phyloP scores from a whole-genome alignment of 2,329 filamentous ascomycete species.

The Pyrenochaeta sp. region DNA sequence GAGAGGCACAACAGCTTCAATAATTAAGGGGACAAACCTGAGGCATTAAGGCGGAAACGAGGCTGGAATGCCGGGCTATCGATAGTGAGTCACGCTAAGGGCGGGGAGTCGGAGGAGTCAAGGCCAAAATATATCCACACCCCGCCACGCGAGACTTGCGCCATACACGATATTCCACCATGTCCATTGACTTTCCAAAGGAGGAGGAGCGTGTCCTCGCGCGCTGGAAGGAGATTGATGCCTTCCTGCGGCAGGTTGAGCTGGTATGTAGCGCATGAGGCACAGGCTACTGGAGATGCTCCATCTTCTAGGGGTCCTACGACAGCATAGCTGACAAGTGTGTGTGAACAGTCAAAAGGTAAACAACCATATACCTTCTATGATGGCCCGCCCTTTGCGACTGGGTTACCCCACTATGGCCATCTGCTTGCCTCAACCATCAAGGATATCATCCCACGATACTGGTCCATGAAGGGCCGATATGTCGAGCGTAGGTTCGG shows the following conservation, averaged over 20 bases:
- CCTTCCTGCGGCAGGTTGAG: slow-evolving; percentile 87
- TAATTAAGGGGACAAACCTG: not conserved
- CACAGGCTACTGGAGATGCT: not conserved
- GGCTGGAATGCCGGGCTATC: slow-evolving; percentile 17
- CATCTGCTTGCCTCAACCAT: slow-evolving; percentile 92
- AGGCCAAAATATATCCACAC: slow-evolving; percentile 35
- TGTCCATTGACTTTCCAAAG: slow-evolving; percentile 92
- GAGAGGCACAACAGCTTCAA: too few species aligned
- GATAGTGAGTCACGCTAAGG: slow-evolving; percentile 33
- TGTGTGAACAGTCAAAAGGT: slow-evolving; percentile 67
- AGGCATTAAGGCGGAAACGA: not conserved
- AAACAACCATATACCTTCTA: slow-evolving; percentile 93
- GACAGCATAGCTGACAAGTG: not conserved
- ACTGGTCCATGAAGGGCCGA: slow-evolving; percentile 97
- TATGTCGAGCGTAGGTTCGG: slow-evolving; percentile 93
- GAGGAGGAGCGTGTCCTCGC: slow-evolving; percentile 87
- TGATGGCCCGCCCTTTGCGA: slow-evolving; percentile 68
- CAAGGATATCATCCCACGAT: slow-evolving; percentile 95
- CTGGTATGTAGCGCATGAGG: slow-evolving; percentile 55
- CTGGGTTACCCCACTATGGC: slow-evolving; percentile 71
- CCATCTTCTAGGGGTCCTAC: not conserved
- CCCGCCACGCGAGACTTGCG: slow-evolving; percentile 29
- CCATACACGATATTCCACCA: slow-evolving; percentile 49
- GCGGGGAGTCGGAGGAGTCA: slow-evolving; percentile 31
- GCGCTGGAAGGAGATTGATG: slow-evolving; percentile 90